These are phyloP conservation scores for Ceriops decandra DNA, from an alignment of 345 rosid species.

Conservation along the genomic window DNA sequence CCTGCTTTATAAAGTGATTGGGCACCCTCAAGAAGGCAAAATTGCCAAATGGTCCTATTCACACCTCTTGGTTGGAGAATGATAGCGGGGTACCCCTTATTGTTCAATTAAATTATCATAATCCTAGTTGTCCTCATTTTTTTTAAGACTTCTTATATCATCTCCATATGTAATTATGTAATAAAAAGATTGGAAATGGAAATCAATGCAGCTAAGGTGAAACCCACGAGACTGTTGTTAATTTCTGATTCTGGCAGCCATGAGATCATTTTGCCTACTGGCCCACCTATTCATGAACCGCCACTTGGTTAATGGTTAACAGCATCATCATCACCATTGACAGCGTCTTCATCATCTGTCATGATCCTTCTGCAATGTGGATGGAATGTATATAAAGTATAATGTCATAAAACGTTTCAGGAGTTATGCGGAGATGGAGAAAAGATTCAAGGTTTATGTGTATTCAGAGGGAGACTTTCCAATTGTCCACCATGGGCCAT, in stretches of 20 bases:
- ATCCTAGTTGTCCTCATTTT: no score
- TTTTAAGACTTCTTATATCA: no score
- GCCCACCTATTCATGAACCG: no score
- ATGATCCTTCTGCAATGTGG: neutral
- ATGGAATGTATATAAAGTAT: neutral
- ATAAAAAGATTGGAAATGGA: no score
- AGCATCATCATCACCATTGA: neutral
- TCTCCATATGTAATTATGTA: no score
- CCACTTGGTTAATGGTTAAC: no score
- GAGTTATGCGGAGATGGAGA: slow-evolving; percentile 87
- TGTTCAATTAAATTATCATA: neutral
- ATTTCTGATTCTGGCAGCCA: no score
- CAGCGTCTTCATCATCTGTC: neutral
- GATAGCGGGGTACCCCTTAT: neutral
- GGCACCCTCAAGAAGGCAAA: slow-evolving; percentile 2
- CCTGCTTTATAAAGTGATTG: neutral
- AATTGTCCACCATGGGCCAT: slow-evolving; percentile 75
- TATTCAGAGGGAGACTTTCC: slow-evolving; percentile 81
- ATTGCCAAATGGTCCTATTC: slow-evolving; percentile 3
- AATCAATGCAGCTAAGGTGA: no score
- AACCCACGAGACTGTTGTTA: no score
- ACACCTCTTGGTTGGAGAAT: neutral
- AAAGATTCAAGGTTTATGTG: slow-evolving; percentile 75
- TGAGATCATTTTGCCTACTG: no score
- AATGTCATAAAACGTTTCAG: slow-evolving; percentile 26